Evolutionary conservation across 2,329 filamentous ascomycete genomes (phyloP), one percentile per base, ranked within the genome.

Genomic region (Phyllachora maydis): DNA sequence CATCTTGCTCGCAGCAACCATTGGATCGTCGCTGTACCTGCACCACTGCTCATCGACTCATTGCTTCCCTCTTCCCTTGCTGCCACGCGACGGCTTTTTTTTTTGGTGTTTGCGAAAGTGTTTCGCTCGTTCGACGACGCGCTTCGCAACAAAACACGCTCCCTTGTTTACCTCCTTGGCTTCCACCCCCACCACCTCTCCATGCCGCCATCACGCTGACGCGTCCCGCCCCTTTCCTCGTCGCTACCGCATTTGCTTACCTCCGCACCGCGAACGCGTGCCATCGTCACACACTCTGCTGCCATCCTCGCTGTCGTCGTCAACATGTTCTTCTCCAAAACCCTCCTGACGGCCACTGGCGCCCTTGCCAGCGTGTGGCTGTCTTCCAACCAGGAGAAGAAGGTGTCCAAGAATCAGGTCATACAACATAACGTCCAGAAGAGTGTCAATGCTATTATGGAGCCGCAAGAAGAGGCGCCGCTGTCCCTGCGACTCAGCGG

Each of bases 341-440:
- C 81, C 26, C 67, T 98, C 29, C 67, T 98, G 39, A 82, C 83
- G 47, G 92, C 92, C 71, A 92, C 81, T 39, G 88, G 88, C 58
- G 85, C 88, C 42, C 55, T 98, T 59, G 88, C 88, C 52, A 79
- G 82, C 44, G 83, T 95, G 54, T 98, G 88, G 88, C 67, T 95
- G 31, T 92, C 88, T 16, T 82, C 88, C 56, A 98, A 95, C 51
- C 63, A 95, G 34, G 88, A 95, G 59, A 98, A 95, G 56, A n/a
- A n/a, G n/a, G 70, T 98, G 30, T 91, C 83, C 37, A 98, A 98
- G 54, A 82, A 81, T 32, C 82, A 93, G 41, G 88, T 95, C 35
- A 49, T 98, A 33, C 81, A 92, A 45, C 85, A 83, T 29, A 90
- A 92, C 52, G 76, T 98, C 37, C 76, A 85, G 39, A 79, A 82